These are phyloP conservation scores for Salix brachista DNA, from an alignment of 345 rosid species.

Conservation along the genomic window DNA sequence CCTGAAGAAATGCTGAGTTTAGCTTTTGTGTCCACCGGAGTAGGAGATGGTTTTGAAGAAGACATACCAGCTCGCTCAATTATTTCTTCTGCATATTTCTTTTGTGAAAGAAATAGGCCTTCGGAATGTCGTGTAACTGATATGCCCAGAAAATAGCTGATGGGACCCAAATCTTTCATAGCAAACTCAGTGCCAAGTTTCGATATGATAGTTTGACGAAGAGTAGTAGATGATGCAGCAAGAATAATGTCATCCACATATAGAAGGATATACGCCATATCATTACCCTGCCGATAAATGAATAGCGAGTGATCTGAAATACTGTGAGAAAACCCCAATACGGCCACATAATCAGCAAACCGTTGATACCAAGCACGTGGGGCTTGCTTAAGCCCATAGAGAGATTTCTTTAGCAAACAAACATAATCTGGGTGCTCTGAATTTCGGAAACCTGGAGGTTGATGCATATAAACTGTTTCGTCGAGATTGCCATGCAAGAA, in stretches of 20 bases:
- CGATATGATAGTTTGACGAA: neutral
- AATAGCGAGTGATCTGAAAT: neutral
- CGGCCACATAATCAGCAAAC: no score
- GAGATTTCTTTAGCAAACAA: no score
- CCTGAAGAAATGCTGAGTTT: neutral
- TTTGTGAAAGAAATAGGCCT: neutral
- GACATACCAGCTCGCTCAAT: neutral
- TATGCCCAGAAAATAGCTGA: conserved; percentile 4
- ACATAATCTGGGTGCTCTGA: no score
- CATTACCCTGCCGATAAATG: neutral
- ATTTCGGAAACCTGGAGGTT: no score
- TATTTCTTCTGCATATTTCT: neutral
- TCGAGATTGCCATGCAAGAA: no score
- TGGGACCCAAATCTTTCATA: conserved; percentile 3
- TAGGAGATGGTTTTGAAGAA: neutral
- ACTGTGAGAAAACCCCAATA: no score
- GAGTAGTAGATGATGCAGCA: neutral
- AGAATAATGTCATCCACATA: neutral
- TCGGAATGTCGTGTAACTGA: neutral
- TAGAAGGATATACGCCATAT: neutral
- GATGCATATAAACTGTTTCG: no score
- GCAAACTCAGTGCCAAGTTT: neutral
- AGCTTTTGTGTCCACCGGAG: neutral
- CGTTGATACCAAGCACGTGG: no score
- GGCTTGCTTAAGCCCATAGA: no score